These are phyloP conservation scores for Orychophragmus violaceus DNA, from an alignment of 345 rosid genomes.

Conservation along the genomic window DNA sequence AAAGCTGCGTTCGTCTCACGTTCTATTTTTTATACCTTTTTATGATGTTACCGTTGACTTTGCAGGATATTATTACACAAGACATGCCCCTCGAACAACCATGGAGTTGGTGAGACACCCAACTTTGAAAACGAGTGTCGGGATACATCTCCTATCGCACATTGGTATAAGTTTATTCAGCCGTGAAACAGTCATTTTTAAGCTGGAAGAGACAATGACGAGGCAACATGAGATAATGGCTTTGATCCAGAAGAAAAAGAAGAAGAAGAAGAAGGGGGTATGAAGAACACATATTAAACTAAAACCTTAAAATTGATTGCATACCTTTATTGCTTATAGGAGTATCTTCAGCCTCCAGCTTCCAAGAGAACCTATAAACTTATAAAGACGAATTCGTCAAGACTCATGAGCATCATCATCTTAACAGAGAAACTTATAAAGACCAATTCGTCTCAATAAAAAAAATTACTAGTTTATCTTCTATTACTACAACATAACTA, in stretches of 20 bases:
- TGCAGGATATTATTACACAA: neutral
- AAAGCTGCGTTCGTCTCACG: constrained; percentile 7
- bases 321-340: neutral
- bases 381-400: neutral
- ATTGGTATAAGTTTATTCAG: too few species aligned
- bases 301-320: too few species aligned
- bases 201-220: constrained; percentile 38
- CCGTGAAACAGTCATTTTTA: too few species aligned
- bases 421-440: neutral
- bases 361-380: too few species aligned
- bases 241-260: constrained; percentile 41
- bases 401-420: neutral
- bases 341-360: neutral
- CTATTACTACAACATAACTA: neutral
- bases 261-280: constrained; percentile 36
- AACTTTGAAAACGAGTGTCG: neutral
- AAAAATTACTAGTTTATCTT: neutral
- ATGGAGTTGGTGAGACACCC: constrained; percentile 16
- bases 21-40: neutral
- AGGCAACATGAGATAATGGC: constrained; percentile 41
- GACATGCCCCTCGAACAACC: neutral
- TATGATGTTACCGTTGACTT: constrained; percentile 2
- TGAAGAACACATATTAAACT: neutral
- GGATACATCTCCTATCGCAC: neutral
- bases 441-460: neutral